A percentile compares a stretch with the other conserved stretches of the same genome.
phyloP scores from a whole-genome alignment of 2,329 filamentous ascomycete species.

The Talaromyces sp. region DNA sequence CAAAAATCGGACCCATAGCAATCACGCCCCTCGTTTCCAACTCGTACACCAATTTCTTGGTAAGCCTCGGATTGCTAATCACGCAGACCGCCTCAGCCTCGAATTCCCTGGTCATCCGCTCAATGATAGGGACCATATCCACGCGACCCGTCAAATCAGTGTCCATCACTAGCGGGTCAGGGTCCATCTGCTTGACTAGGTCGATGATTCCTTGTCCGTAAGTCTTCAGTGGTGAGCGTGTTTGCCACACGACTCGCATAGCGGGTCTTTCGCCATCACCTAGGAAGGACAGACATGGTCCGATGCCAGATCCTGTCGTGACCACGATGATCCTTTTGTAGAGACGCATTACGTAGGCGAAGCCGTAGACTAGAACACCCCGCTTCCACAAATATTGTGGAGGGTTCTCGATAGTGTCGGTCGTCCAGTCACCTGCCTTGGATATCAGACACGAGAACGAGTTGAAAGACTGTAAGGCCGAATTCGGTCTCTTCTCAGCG shows the following conservation, averaged over 20 bases:
- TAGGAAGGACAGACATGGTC: constrained; percentile 62
- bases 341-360: constrained; percentile 63
- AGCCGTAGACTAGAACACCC: constrained; percentile 63
- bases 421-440: constrained; percentile 73
- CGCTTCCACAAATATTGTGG: constrained; percentile 64
- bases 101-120: constrained; percentile 47
- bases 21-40: constrained; percentile 63
- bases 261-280: constrained; percentile 43
- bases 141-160: constrained; percentile 54
- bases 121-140: constrained; percentile 57
- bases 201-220: constrained; percentile 59
- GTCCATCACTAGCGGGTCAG: constrained; percentile 64
- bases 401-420: constrained; percentile 57
- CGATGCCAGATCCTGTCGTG: constrained; percentile 70
- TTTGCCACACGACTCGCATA: constrained; percentile 65
- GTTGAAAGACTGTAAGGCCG: neutral
- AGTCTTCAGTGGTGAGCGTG: constrained; percentile 58
- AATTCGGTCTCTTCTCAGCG: constrained; percentile 38
- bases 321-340: constrained; percentile 65
- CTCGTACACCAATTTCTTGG: constrained; percentile 64
- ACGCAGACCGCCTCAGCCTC: constrained; percentile 66
- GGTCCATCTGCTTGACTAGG: constrained; percentile 56
- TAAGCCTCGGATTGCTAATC: constrained; percentile 66
- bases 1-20: constrained; percentile 72
- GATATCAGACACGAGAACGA: constrained; percentile 65